A percentile compares a stretch with the other conserved stretches of the same genome.
Conservation (phyloP, 2,329 filamentous ascomycete species). For the Colletotrichum agaves region DNA sequence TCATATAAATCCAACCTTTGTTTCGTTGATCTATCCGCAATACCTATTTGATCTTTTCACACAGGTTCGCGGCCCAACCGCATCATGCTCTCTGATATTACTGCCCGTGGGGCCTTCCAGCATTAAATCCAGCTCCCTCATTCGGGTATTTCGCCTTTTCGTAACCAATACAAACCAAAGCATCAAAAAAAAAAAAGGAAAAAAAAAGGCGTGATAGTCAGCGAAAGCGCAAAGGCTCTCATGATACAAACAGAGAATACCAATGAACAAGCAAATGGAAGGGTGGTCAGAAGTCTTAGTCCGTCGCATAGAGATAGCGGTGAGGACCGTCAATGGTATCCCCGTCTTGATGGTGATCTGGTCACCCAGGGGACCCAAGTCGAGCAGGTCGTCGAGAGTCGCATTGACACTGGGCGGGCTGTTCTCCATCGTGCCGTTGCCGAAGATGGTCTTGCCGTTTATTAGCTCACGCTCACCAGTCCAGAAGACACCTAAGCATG, state of each 20-base stretch:
- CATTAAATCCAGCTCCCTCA: background rate
- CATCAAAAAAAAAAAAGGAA: too few relatives aligned
- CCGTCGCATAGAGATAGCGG: conserved; percentile 54
- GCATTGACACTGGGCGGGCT: conserved; percentile 52
- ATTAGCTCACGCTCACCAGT: background rate
- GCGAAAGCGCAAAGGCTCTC: too few relatives aligned
- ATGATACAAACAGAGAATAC: background rate
- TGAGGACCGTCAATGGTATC: conserved; percentile 54
- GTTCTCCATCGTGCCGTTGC: conserved; percentile 55
- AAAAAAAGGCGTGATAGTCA: too few relatives aligned
- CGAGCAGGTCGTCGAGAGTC: conserved; percentile 51
- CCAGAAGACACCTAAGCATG: too few relatives aligned
- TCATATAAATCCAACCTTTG: background rate
- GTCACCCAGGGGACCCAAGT: conserved; percentile 48
- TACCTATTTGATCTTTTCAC: background rate
- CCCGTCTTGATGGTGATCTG: conserved; percentile 45
- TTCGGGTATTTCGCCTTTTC: background rate
- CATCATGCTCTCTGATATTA: background rate
- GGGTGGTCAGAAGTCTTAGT: background rate
- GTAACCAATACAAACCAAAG: background rate
- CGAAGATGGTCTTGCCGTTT: conserved; percentile 43
- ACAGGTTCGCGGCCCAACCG: conserved; percentile 1
- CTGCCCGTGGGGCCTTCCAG: background rate
- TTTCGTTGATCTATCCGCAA: background rate
- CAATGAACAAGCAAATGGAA: background rate